Percentiles rank a stretch among this genome's conserved stretches.
Evolutionary conservation across 768 basidiomycete genomes (phyloP).

Genomic region (Agrocybe praecox): DNA sequence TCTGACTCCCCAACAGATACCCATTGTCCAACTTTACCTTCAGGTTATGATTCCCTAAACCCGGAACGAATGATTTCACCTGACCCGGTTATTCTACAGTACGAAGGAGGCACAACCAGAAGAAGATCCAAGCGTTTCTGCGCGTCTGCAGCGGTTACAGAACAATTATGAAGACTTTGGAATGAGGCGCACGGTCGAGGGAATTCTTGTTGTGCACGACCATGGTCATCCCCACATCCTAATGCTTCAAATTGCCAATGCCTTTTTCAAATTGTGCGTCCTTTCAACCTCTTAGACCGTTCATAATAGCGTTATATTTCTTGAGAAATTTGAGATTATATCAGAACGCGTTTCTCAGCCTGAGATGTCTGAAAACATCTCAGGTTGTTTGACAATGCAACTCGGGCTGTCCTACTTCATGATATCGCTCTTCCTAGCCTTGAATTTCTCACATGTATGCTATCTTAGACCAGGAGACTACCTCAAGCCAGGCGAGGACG

Average conservation of each 20-base stretch:
- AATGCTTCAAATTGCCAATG: slow-evolving; percentile 98
- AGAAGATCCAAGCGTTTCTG: slow-evolving; percentile 95
- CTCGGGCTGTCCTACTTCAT: no score
- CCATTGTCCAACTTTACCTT: slow-evolving; percentile 92
- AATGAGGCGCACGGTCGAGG: slow-evolving; percentile 95
- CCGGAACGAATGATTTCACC: no score
- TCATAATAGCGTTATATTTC: no score
- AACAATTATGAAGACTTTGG: slow-evolving; percentile 98
- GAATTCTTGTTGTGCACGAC: slow-evolving; percentile 88
- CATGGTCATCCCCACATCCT: slow-evolving; percentile 98
- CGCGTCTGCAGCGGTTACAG: slow-evolving; percentile 90
- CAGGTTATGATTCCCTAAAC: slow-evolving; percentile 47
- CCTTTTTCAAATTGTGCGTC: slow-evolving; percentile 95
- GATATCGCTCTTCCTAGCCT: no score
- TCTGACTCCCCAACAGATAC: slow-evolving; percentile 49
- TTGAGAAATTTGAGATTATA: no score
- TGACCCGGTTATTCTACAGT: slow-evolving; percentile 38
- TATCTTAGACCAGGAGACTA: slow-evolving; percentile 90
- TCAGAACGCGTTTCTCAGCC: no score
- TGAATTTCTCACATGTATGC: background rate
- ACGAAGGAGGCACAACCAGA: slow-evolving; percentile 97
- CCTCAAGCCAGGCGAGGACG: slow-evolving; percentile 94
- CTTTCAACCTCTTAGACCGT: background rate
- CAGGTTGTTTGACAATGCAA: no score
- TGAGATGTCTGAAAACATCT: no score